Evolutionary conservation across 2,329 filamentous ascomycete species (phyloP), one percentile per base, ranked within the genome.

Genomic region (Aspergillus clavatus): DNA sequence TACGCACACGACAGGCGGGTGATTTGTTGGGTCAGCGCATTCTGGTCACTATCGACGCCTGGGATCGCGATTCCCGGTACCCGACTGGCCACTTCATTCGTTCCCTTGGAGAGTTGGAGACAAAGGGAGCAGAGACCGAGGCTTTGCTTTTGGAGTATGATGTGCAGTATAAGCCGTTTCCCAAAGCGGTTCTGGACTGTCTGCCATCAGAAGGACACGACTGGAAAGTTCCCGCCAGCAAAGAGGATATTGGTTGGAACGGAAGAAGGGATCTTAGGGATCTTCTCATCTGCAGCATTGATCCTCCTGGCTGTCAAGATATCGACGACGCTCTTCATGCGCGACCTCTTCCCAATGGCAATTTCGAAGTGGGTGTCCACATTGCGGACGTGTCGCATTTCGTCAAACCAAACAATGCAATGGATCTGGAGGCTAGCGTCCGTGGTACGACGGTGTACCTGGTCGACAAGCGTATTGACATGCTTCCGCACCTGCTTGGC

Each of bases 301-400:
- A 98, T 64, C 93, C 93, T 39, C 81, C 89, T 23, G 90, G 90
- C 2, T 98, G 93, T 68, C 91, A 97, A 61, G 93, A 98, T 73
- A 98, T 98, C 47, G 93, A 98, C 60, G 94, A 98, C 69, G 93
- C 93, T 14, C 79, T 98, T 5, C 94, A 98, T 67, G 90, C 93
- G 5, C 80, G 83, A 49, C 77, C 79, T 40, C 72, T 98, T 18
- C 84, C 89, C 0, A 97, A 97, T 59, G 93, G 94, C 35, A 96
- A 97, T 66, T 90, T 83, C 54, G 89, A 97, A 67, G 89, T 98
- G 7, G 93, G 93, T 52, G 93, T 98, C 12, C 94, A 98, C 69
- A 98, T 98, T 68, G 94, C 93, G 22, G 93, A 98, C 67, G 93
- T 98, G n/a, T 97, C 93, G 7, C 87, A 98, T 70, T 98, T 98